phyloP scores from a whole-genome alignment of 495 filamentous ascomycete genomes.

The Cairneyella variabilis region DNA sequence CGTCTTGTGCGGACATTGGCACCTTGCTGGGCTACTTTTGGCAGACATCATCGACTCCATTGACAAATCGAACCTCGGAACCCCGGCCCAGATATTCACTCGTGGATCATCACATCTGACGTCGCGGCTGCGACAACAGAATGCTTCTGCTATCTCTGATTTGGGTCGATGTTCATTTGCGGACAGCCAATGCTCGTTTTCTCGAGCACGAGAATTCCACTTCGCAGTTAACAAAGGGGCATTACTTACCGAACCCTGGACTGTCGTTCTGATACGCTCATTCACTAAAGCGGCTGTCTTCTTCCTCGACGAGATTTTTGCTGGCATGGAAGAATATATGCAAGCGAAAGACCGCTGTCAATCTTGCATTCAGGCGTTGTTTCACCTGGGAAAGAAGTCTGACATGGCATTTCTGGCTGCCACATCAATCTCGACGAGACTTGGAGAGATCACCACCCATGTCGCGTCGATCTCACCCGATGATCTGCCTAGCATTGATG shows the following conservation, averaged over 20 bases:
- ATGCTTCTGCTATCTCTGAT: slow-evolving; percentile 34
- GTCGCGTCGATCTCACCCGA: no score
- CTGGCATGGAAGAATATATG: slow-evolving; percentile 6
- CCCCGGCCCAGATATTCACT: no score
- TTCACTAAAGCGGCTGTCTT: slow-evolving; percentile 36
- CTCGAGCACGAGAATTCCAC: slow-evolving; percentile 26
- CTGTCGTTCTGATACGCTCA: slow-evolving; percentile 37
- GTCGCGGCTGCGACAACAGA: no score
- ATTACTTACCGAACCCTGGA: slow-evolving; percentile 45
- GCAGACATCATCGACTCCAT: slow-evolving; percentile 41
- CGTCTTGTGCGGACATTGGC: slow-evolving; percentile 43
- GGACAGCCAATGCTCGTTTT: slow-evolving; percentile 4
- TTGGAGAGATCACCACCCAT: no score
- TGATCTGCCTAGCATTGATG: no score
- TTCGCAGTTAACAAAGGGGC: slow-evolving; percentile 31
- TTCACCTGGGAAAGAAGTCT: slow-evolving; percentile 40
- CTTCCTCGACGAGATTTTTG: slow-evolving; percentile 5
- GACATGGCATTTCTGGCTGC: slow-evolving; percentile 35
- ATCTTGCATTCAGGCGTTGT: slow-evolving; percentile 37
- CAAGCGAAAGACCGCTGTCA: slow-evolving; percentile 26
- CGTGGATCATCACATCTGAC: no score
- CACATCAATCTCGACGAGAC: no score
- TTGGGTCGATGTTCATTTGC: slow-evolving; percentile 33
- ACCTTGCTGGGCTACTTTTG: slow-evolving; percentile 41
- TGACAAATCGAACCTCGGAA: no score